Percentiles rank a stretch among this genome's conserved stretches.
Evolutionary conservation across 1,139 yeast species (phyloP).

Genomic region (Blastobotrys persicus): DNA sequence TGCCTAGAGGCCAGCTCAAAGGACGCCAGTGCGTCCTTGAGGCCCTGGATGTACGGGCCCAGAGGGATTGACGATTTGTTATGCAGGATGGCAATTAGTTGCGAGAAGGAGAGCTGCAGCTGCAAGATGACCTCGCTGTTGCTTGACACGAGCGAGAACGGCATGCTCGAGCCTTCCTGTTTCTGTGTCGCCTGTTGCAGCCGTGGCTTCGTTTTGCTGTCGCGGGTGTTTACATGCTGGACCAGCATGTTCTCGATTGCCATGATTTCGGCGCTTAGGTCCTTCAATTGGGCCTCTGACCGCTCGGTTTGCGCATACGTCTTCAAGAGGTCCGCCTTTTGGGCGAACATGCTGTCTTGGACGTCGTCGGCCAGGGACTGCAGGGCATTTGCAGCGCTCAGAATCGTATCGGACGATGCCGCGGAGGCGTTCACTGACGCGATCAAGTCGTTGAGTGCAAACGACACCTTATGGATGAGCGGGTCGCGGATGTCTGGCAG

Average conservation of each 20-base stretch:
- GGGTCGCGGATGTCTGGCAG: constrained; percentile 32
- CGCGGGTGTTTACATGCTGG: constrained; percentile 22
- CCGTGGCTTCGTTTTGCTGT: constrained; percentile 2
- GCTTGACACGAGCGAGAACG: constrained; percentile 1
- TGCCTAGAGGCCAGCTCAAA: constrained; percentile 15
- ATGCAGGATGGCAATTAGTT: constrained; percentile 30
- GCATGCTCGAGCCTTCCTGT: too few relatives aligned
- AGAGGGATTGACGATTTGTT: constrained; percentile 23
- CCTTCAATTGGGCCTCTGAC: constrained; percentile 13
- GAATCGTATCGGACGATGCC: constrained; percentile 27
- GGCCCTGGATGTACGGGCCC: constrained; percentile 27
- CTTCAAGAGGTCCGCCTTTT: constrained; percentile 25
- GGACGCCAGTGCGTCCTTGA: constrained; percentile 24
- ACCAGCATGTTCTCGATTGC: constrained; percentile 26
- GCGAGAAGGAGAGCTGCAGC: constrained; percentile 28
- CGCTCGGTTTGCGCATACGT: constrained; percentile 17
- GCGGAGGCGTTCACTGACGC: constrained; percentile 32
- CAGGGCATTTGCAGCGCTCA: constrained; percentile 23
- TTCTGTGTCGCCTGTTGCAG: background rate
- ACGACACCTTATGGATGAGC: constrained; percentile 27
- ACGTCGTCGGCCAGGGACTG: constrained; percentile 24
- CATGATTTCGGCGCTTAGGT: constrained; percentile 23
- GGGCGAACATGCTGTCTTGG: constrained; percentile 21
- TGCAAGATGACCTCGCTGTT: constrained; percentile 19
- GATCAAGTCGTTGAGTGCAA: constrained; percentile 33